Evolutionary conservation across 164 flowering plant genomes (phyloP), one percentile per base, ranked within the genome.

Genomic region (Magnolia officinalis): DNA sequence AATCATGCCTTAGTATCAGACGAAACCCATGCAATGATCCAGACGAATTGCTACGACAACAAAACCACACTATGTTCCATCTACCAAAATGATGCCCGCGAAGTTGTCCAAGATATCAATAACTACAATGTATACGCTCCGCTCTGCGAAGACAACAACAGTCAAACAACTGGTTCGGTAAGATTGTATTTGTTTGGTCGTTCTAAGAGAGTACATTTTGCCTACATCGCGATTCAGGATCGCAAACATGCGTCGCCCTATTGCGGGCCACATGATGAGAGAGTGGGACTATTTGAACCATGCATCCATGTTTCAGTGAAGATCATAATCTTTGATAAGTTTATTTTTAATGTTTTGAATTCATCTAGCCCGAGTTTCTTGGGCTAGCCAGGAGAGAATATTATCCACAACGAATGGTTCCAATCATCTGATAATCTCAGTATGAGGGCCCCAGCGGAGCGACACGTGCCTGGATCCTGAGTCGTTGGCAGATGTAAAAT

Each of bases 121-220:
- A 8, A 31, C 66, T 72, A 72, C 75, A 72, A 59, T 8, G 52
- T 72, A 23, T 72, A 72, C 8, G 64, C 49, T 61, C 75, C 75
- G 49, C 26, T 55, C n/a, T 72, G 75, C 65, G 2, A 8, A 7
- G n/a, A 24, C 18, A 13, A 18, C 45, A 55, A 24, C 51, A 18
- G 9, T 11, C 52, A 19, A 55, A 55, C 75, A 20, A 74, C 9
- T 70, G 79, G 75, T 31, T 81, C 87, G 45, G 83, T 80, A 80
- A 84, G 85, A 13, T 18, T 55, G 58, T 21, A n/a, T 63, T 63
- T n/a, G 45, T 37, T 37, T 0, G 45, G 45, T 37, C 45, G 6
- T 37, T 37, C 45, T 5, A 37, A 37, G 45, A 37, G 4, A 37
- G 45, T 37, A 3, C 45, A 37, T 37, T 37, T 37, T 37, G 6